These are phyloP conservation scores for Aspergillus sp. DNA, from an alignment of 2,329 filamentous ascomycete genomes.

Conservation along the genomic window DNA sequence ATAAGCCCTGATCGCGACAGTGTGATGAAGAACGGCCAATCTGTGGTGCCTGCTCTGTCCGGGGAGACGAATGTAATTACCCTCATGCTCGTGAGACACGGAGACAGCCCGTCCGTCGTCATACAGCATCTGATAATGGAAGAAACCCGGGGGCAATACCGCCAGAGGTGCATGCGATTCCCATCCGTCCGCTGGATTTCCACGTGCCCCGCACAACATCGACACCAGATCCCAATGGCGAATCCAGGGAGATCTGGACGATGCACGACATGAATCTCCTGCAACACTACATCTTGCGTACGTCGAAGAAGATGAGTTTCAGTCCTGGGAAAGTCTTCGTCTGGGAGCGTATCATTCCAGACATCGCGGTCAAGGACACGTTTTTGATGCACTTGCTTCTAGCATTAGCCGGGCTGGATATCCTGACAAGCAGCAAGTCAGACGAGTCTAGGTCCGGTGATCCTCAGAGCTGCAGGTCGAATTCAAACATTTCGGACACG, in stretches of 20 bases:
- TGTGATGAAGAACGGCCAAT: constrained; percentile 20
- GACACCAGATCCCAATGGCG: background rate
- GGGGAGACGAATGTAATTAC: constrained; percentile 10
- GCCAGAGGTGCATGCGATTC: background rate
- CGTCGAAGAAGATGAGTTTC: constrained; percentile 9
- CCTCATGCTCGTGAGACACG: background rate
- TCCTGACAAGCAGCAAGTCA: constrained; percentile 1
- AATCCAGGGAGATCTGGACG: constrained; percentile 3
- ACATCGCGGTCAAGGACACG: constrained; percentile 10
- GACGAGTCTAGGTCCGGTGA: too few relatives aligned
- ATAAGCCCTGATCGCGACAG: constrained; percentile 3
- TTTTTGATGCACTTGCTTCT: constrained; percentile 22
- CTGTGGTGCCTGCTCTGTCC: constrained; percentile 16
- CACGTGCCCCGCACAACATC: background rate
- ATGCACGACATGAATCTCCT: constrained; percentile 16
- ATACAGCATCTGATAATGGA: background rate
- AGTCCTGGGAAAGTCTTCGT: constrained; percentile 1
- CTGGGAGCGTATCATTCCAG: constrained; percentile 18
- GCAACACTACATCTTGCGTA: constrained; percentile 13
- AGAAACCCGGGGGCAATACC: background rate
- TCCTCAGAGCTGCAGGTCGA: too few relatives aligned
- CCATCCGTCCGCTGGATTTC: constrained; percentile 11
- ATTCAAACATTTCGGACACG: background rate
- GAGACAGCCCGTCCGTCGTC: background rate
- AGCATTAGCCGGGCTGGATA: constrained; percentile 17